These are phyloP conservation scores for Hemisphaericaspora subhashii DNA, from an alignment of 1,139 yeast genomes.

Conservation along the genomic window DNA sequence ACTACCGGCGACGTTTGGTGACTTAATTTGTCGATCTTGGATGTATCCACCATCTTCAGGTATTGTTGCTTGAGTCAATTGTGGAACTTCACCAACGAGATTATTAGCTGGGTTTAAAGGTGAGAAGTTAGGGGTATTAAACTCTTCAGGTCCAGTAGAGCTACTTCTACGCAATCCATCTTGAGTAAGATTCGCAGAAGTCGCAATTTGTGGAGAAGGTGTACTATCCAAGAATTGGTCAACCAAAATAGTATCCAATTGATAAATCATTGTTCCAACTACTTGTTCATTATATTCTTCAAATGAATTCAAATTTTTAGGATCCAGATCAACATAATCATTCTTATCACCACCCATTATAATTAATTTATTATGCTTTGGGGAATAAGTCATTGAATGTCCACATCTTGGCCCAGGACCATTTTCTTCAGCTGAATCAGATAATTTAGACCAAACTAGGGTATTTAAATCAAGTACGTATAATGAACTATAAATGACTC, in stretches of 20 bases:
- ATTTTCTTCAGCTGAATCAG: conserved; percentile 33
- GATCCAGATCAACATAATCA: conserved; percentile 47
- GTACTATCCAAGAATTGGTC: conserved; percentile 27
- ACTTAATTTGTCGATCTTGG: background rate
- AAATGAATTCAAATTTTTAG: conserved; percentile 44
- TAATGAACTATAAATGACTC: conserved; percentile 66
- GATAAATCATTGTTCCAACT: conserved; percentile 60
- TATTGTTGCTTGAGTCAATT: background rate
- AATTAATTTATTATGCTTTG: conserved; percentile 65
- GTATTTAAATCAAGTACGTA: conserved; percentile 77
- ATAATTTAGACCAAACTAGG: conserved; percentile 70
- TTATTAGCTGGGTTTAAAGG: conserved; percentile 23
- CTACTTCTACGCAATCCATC: conserved; percentile 36
- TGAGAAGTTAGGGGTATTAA: conserved; percentile 42
- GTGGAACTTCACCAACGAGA: background rate
- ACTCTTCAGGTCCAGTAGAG: conserved; percentile 46
- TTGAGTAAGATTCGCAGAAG: background rate
- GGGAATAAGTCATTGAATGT: conserved; percentile 79
- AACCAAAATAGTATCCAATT: conserved; percentile 51
- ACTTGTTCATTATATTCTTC: conserved; percentile 52
- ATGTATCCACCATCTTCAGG: background rate
- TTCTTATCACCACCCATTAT: conserved; percentile 92
- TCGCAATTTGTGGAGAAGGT: background rate
- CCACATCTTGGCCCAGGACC: conserved; percentile 90
- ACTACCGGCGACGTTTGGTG: conserved; percentile 4